Percentiles rank a stretch among this genome's conserved stretches.
phyloP scores from a whole-genome alignment of 148 eudicot species.

The Heliamphora exappendiculata region DNA sequence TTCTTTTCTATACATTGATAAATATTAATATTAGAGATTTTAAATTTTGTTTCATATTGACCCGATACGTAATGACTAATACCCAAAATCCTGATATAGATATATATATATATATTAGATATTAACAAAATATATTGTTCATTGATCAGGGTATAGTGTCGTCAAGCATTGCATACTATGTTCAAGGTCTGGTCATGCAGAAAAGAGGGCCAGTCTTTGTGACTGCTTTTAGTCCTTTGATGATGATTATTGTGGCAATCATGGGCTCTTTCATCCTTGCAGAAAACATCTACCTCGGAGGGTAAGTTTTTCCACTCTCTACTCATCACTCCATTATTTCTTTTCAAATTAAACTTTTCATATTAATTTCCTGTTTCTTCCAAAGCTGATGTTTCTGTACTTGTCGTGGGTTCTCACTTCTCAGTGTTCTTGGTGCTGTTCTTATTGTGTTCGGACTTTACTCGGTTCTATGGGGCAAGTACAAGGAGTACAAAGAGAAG shows the following conservation, averaged over 20 bases:
- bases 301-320: conserved; percentile 25
- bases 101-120: neutral
- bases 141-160: conserved; percentile 58
- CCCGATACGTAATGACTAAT: too few relatives aligned
- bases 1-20: too few relatives aligned
- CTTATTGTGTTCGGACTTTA: conserved; percentile 72
- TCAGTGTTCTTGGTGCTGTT: conserved; percentile 5
- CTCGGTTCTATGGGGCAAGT: conserved; percentile 88
- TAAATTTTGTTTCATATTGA: too few relatives aligned
- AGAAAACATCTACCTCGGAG: conserved; percentile 88
- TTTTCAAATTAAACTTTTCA: too few relatives aligned
- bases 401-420: too few relatives aligned
- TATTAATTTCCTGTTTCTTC: too few relatives aligned
- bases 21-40: too few relatives aligned
- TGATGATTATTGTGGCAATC: conserved; percentile 96
- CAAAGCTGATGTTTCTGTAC: too few relatives aligned
- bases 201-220: conserved; percentile 88
- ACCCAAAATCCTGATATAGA: too few relatives aligned
- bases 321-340: conserved; percentile 5
- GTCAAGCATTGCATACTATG: conserved; percentile 79
- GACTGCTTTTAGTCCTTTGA: conserved; percentile 91
- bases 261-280: conserved; percentile 95
- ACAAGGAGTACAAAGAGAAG: conserved; percentile 61
- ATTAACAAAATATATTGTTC: too few relatives aligned
- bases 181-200: conserved; percentile 90